Conservation (phyloP, 176 grass and related monocot genomes). For the Bromus sterilis region DNA sequence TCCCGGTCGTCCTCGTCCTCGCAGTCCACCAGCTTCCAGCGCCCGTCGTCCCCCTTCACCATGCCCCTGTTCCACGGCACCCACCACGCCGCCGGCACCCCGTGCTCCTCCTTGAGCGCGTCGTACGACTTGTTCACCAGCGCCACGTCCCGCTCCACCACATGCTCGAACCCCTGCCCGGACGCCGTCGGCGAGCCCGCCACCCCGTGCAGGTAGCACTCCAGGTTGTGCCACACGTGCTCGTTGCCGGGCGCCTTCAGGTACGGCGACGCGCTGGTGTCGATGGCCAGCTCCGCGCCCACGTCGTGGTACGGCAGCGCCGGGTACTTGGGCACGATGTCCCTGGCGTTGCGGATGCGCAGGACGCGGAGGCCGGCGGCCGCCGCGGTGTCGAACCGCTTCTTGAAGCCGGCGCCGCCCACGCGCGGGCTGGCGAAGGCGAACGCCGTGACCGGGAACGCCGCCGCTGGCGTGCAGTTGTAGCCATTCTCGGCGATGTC, state of each 20-base stretch:
- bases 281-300: constrained; percentile 39
- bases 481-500: constrained; percentile 61
- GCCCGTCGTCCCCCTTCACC: constrained; percentile 22
- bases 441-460: constrained; percentile 35
- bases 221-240: constrained; percentile 46
- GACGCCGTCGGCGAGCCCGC: constrained; percentile 9
- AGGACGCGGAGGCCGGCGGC: constrained; percentile 25
- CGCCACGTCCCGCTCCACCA: constrained; percentile 47
- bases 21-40: constrained; percentile 37
- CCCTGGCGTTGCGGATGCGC: constrained; percentile 40
- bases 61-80: constrained; percentile 44
- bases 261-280: constrained; percentile 50
- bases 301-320: constrained; percentile 39
- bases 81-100: constrained; percentile 45
- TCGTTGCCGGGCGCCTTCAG: constrained; percentile 26
- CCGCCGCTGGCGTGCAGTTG: neutral
- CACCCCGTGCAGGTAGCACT: constrained; percentile 58
- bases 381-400: constrained; percentile 8
- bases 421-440: constrained; percentile 65
- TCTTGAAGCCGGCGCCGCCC: constrained; percentile 38
- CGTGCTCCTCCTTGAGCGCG: constrained; percentile 35
- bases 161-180: constrained; percentile 31
- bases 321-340: constrained; percentile 51
- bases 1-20: constrained; percentile 15
- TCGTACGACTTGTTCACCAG: constrained; percentile 47